Percentiles rank a stretch among this genome's conserved stretches.
These are phyloP conservation scores for Chlamydomonas schloesseri DNA, from an alignment of 139 green algal genomes.

Conservation along the genomic window DNA sequence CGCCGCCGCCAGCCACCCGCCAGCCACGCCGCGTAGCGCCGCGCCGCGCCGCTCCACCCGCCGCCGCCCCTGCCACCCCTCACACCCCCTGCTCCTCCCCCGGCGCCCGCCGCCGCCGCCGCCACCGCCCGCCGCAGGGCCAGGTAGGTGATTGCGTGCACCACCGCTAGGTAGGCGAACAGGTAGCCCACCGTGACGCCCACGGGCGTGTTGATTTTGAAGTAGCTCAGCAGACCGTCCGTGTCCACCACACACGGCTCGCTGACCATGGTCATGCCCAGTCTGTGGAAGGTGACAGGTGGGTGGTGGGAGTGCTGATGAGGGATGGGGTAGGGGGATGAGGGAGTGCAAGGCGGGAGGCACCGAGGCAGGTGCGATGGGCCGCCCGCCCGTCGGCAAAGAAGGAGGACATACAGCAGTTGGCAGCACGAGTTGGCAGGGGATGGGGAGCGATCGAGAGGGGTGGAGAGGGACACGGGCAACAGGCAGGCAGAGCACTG, in stretches of 20 bases:
- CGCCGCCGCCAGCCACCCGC: too few relatives aligned
- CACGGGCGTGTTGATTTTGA: not conserved
- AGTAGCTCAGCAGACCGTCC: conserved; percentile 41
- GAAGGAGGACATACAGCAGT: too few relatives aligned
- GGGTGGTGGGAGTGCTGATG: too few relatives aligned
- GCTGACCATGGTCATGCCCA: not conserved
- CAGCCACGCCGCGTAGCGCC: too few relatives aligned
- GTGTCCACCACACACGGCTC: conserved; percentile 37
- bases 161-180: conserved; percentile 21
- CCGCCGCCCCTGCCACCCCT: too few relatives aligned
- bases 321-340: not conserved
- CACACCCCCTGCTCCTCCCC: too few relatives aligned
- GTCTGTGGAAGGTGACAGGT: not conserved
- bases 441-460: not conserved
- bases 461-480: not conserved
- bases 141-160: conserved; percentile 42
- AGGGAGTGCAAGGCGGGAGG: not conserved
- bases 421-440: too few relatives aligned
- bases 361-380: too few relatives aligned
- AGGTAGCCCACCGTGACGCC: conserved; percentile 19
- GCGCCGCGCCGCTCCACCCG: too few relatives aligned
- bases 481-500: not conserved
- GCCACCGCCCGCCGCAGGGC: conserved; percentile 1
- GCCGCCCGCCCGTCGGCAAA: too few relatives aligned
- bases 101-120: not conserved